Evolutionary conservation across 75 land plant species (phyloP).

Genomic region (Picea glauca): DNA sequence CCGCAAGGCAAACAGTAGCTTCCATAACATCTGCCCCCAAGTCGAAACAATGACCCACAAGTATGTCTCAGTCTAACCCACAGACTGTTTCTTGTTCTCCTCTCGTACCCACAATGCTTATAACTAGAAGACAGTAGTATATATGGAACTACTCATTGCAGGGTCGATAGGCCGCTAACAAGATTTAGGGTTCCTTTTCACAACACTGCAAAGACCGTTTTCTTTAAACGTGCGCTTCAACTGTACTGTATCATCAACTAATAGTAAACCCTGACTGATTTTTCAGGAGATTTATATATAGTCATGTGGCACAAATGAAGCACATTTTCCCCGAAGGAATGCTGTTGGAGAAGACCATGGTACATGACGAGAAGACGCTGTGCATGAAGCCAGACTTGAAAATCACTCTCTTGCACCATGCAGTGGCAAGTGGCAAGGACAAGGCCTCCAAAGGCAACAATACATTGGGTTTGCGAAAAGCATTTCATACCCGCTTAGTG

Average conservation of each 20-base stretch:
- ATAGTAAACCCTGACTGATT: neutral
- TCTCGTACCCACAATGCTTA: too few species aligned
- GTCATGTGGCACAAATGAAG: slow-evolving; percentile 83
- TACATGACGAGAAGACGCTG: slow-evolving; percentile 36
- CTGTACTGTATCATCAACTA: too few species aligned
- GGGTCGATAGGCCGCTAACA: too few species aligned
- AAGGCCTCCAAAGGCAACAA: neutral
- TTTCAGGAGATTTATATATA: slow-evolving; percentile 60
- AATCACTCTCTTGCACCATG: slow-evolving; percentile 30
- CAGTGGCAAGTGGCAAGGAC: slow-evolving; percentile 3
- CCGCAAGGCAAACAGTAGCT: slow-evolving; percentile 22
- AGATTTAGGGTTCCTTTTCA: too few species aligned
- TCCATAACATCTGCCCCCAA: slow-evolving; percentile 21
- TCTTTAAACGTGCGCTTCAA: too few species aligned
- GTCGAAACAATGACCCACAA: slow-evolving; percentile 39
- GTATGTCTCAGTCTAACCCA: slow-evolving; percentile 4
- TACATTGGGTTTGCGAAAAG: slow-evolving; percentile 30
- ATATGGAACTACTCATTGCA: too few species aligned
- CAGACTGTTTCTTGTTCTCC: too few species aligned
- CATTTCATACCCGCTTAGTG: slow-evolving; percentile 49
- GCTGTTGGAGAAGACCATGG: slow-evolving; percentile 38
- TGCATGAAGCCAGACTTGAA: slow-evolving; percentile 69
- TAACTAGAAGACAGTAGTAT: too few species aligned
- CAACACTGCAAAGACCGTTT: too few species aligned
- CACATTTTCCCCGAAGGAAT: slow-evolving; percentile 69